Evolutionary conservation across 1,284 basidiomycete species (phyloP).

Genomic region (Vanrija humicola): DNA sequence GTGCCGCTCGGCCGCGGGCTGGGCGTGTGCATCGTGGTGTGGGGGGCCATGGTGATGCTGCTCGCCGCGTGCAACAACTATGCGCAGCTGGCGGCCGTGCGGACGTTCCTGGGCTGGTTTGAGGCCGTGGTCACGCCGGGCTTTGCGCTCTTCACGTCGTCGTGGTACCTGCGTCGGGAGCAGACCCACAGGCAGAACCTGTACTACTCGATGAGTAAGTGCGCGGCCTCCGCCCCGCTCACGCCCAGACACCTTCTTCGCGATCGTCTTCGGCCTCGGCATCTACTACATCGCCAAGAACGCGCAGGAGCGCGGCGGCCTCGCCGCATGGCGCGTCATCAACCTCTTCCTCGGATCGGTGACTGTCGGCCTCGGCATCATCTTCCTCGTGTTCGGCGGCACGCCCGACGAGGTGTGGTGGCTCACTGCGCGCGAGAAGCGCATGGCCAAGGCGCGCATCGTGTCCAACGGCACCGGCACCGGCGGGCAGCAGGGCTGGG

Average conservation of each 20-base stretch:
- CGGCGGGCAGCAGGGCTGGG: slow-evolving; percentile 11
- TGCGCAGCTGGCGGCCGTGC: slow-evolving; percentile 16
- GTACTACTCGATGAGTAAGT: slow-evolving; percentile 29
- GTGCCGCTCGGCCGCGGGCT: slow-evolving; percentile 27
- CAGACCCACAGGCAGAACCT: slow-evolving; percentile 18
- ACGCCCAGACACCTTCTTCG: slow-evolving; percentile 24
- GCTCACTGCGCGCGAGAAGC: slow-evolving; percentile 17
- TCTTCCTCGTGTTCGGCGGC: slow-evolving; percentile 26
- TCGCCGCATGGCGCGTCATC: slow-evolving; percentile 34
- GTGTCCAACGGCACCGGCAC: slow-evolving; percentile 14
- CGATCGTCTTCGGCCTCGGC: slow-evolving; percentile 18
- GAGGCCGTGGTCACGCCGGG: slow-evolving; percentile 31
- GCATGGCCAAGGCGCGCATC: slow-evolving; percentile 20
- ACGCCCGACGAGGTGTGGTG: slow-evolving; percentile 28
- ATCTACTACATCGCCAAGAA: slow-evolving; percentile 27
- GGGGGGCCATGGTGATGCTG: slow-evolving; percentile 24
- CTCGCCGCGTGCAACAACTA: slow-evolving; percentile 29
- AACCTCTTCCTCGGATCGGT: slow-evolving; percentile 32
- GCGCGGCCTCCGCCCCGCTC: too few species aligned
- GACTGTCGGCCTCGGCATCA: slow-evolving; percentile 26
- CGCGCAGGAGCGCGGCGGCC: slow-evolving; percentile 15
- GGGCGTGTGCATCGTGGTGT: slow-evolving; percentile 17
- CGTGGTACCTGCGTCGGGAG: slow-evolving; percentile 21
- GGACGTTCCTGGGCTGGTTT: slow-evolving; percentile 1
- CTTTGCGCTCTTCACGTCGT: slow-evolving; percentile 23